Evolutionary conservation across 2,329 filamentous ascomycete genomes (phyloP), one percentile per base, ranked within the genome.

Genomic region (Exophiala dermatitidis): DNA sequence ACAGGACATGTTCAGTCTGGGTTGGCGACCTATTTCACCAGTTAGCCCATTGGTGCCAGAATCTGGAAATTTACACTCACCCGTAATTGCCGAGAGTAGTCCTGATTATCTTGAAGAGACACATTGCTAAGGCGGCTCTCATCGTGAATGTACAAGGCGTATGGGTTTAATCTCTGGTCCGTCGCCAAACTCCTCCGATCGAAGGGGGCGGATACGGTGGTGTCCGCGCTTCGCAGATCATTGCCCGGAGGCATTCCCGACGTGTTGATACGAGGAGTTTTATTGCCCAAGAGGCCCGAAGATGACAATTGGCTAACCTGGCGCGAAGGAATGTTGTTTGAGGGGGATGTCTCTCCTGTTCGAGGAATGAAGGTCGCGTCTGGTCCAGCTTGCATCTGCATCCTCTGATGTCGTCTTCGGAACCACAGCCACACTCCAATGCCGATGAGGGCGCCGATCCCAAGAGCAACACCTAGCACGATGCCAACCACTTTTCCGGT

Each of bases 51-150:
- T 34, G 9, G 46, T 3, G 2, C 12, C 8, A 43, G 28, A 44
- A 38, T 10, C 4, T 10, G 19, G 28, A 29, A 37, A 50, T 34
- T 2, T 26, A 3, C 1, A 52, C 60, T 46, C 46, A 64, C 62
- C 49, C 59, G 52, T 43, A 64, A 49, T 46, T 60, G 72, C 29
- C 73, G 67, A 33, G 72, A 74, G 62, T 75, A 75, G 58, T 75
- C 73, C 61, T 73, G 70, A 52, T 74, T 70, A 56, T 75, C 73
- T 55, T 74, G 72, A 19, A 75, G 67, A 12, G 72, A 75, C 12
- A 73, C 64, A 54, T 69, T 72, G 61, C 72, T 74, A 42, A 69
- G 63, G 33, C 71, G 71, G 46, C 66, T 62, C 50, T 70, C 71
- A 47, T 71, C 66, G 9, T 67, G 65, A 58, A 71, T 72, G 49